Conservation (phyloP, 257 asterid species). For the Capsicum rhomboideum region DNA sequence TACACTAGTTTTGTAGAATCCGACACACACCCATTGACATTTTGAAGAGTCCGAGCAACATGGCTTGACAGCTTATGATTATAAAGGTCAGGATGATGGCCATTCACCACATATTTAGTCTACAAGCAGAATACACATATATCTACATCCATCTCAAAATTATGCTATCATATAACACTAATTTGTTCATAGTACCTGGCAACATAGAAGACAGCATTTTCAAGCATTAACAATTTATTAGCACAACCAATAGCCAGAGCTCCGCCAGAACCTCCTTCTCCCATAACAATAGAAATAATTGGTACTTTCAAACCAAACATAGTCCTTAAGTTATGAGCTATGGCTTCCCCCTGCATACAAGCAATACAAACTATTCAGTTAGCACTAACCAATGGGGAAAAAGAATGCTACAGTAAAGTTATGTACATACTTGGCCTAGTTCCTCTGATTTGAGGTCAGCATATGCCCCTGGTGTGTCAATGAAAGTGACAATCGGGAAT, state of each 20-base stretch:
- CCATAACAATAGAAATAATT: conserved; percentile 74
- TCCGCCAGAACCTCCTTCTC: conserved; percentile 99
- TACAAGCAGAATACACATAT: neutral
- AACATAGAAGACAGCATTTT: conserved; percentile 94
- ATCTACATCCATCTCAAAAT: neutral
- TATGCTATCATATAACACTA: neutral
- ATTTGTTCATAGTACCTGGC: conserved; percentile 50
- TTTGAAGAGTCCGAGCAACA: too few relatives aligned
- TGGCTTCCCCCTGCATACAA: conserved; percentile 83
- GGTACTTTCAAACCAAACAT: conserved; percentile 99
- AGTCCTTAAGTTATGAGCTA: conserved; percentile 86
- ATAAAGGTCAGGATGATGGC: neutral
- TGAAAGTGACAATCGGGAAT: conserved; percentile 75
- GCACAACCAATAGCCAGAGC: conserved; percentile 98
- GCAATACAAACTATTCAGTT: conserved; percentile 2
- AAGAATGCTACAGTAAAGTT: neutral
- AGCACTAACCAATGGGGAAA: neutral
- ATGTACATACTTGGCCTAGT: conserved; percentile 59
- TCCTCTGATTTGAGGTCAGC: conserved; percentile 90
- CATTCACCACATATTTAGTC: neutral
- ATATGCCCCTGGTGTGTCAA: conserved; percentile 94
- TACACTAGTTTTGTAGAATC: too few relatives aligned
- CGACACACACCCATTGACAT: too few relatives aligned
- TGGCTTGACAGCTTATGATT: neutral
- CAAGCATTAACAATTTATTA: conserved; percentile 92